A percentile compares a stretch with the other conserved stretches of the same genome.
These are phyloP conservation scores for Solanum etuberosum DNA, from an alignment of 257 asterid species.

Conservation along the genomic window DNA sequence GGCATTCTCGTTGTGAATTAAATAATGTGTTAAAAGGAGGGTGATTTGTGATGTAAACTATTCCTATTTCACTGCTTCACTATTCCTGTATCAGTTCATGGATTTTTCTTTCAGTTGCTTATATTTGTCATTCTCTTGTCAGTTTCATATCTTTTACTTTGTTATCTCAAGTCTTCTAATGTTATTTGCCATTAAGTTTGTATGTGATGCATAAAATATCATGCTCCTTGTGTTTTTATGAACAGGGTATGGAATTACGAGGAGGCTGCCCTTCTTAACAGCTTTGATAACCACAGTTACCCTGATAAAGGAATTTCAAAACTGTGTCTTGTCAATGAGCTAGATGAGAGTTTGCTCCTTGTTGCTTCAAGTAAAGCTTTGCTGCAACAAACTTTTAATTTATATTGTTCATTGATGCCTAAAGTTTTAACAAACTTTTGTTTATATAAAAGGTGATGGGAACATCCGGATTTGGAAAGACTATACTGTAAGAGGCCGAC, in stretches of 20 bases:
- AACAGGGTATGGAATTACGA: slow-evolving; percentile 46
- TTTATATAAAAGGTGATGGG: slow-evolving; percentile 62
- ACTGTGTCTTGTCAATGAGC: slow-evolving; percentile 86
- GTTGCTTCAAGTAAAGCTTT: slow-evolving; percentile 85
- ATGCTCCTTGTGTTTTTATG: not conserved
- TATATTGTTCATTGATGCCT: not conserved
- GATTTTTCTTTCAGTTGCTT: not conserved
- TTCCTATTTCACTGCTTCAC: not conserved
- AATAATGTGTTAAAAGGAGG: not conserved
- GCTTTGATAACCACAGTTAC: slow-evolving; percentile 79
- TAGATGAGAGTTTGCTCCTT: slow-evolving; percentile 88
- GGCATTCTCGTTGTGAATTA: not conserved
- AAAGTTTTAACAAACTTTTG: not conserved
- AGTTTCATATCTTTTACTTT: not conserved
- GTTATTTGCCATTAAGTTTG: not conserved
- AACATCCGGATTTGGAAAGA: slow-evolving; percentile 92
- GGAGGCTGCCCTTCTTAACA: slow-evolving; percentile 75
- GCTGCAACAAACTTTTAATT: not conserved
- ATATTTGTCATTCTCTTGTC: not conserved
- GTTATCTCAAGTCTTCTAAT: not conserved
- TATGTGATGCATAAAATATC: not conserved
- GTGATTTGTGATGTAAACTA: not conserved
- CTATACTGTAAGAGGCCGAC: slow-evolving; percentile 58
- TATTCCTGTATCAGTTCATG: not conserved
- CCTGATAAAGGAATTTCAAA: slow-evolving; percentile 90